Percentiles rank a stretch among this genome's conserved stretches.
Conservation (phyloP, 176 grass and related monocot genomes). For the Zoysia japonica region DNA sequence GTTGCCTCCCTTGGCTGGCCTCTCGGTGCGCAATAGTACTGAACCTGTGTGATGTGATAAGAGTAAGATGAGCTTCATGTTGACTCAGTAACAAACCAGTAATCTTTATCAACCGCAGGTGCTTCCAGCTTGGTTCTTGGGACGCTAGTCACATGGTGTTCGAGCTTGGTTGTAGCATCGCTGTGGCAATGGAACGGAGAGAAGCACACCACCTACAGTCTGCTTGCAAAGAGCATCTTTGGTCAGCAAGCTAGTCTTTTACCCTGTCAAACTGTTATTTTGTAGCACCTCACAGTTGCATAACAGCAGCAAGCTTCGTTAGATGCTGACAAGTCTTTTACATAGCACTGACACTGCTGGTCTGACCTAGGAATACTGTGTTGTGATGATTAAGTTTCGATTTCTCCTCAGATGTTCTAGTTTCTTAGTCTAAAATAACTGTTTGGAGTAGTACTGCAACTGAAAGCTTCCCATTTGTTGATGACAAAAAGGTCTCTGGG, state of each 20-base stretch:
- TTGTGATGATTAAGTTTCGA: not conserved
- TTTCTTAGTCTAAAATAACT: not conserved
- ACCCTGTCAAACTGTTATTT: not conserved
- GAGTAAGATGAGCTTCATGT: not conserved
- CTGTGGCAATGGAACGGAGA: slow-evolving; percentile 81
- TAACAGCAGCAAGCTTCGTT: not conserved
- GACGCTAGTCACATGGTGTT: slow-evolving; percentile 72
- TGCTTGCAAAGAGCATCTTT: slow-evolving; percentile 68
- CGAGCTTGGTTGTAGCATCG: slow-evolving; percentile 62
- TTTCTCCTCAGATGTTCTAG: not conserved
- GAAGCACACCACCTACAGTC: slow-evolving; percentile 70
- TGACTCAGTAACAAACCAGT: not conserved
- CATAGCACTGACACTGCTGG: not conserved
- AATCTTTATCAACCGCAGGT: slow-evolving; percentile 31
- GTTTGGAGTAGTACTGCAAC: not conserved
- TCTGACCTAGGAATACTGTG: not conserved
- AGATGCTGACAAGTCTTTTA: not conserved
- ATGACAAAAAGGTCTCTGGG: slow-evolving; percentile 51
- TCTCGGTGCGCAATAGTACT: slow-evolving; percentile 40
- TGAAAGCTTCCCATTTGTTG: not conserved
- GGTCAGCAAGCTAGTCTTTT: slow-evolving; percentile 38
- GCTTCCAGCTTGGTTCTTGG: slow-evolving; percentile 67
- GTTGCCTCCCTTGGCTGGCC: slow-evolving; percentile 83
- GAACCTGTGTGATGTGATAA: not conserved
- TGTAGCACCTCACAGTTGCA: not conserved